Percentiles rank a stretch among this genome's conserved stretches.
Conservation (phyloP, 2,329 filamentous ascomycete genomes). For the Pseudocercospora cruenta region DNA sequence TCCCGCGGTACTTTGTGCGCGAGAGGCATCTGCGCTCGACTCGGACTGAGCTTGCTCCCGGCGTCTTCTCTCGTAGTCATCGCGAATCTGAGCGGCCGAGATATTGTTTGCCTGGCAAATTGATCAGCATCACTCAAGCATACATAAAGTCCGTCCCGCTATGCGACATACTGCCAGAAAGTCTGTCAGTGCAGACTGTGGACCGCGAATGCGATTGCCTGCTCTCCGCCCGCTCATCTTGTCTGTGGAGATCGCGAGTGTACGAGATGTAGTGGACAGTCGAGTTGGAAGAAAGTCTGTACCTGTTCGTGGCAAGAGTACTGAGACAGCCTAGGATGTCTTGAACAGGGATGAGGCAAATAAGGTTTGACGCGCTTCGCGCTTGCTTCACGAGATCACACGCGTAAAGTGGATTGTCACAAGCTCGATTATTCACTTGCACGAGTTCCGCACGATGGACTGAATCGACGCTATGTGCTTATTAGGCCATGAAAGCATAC, state of each 20-base stretch:
- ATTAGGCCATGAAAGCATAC: not conserved
- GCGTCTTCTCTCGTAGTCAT: conserved; percentile 60
- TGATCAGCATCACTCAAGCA: not conserved
- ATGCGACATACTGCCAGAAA: conserved; percentile 62
- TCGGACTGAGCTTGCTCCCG: conserved; percentile 43
- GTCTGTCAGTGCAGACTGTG: conserved; percentile 69
- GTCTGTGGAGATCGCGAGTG: not conserved
- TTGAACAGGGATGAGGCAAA: not conserved
- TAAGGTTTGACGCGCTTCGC: conserved; percentile 6
- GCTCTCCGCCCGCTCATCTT: conserved; percentile 41
- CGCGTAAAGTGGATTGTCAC: conserved; percentile 12
- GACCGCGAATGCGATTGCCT: conserved; percentile 58
- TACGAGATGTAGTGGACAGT: not conserved
- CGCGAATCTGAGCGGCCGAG: conserved; percentile 65
- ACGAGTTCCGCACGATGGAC: not conserved
- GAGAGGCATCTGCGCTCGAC: conserved; percentile 37
- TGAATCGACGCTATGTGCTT: not conserved
- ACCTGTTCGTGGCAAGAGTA: not conserved
- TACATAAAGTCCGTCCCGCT: not conserved
- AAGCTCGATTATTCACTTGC: not conserved
- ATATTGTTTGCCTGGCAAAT: conserved; percentile 68
- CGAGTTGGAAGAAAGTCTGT: not conserved
- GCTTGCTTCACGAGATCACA: not conserved
- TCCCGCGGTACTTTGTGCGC: conserved; percentile 32
- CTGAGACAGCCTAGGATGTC: not conserved